These are phyloP conservation scores for Areca catechu DNA, from an alignment of 176 grass and related monocot species.

Conservation along the genomic window DNA sequence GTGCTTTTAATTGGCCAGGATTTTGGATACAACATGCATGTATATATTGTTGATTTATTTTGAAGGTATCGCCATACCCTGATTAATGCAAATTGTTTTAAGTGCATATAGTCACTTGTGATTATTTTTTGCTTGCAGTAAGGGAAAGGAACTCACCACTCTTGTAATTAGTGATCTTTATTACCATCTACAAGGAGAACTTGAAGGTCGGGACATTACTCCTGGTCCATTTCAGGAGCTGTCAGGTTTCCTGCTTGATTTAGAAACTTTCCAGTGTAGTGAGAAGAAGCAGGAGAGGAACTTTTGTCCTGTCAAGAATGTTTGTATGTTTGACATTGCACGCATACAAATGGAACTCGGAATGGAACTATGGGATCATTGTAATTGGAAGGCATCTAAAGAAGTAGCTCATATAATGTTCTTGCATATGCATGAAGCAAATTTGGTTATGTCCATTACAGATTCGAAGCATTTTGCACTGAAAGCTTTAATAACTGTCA, in stretches of 20 bases:
- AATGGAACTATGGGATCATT: slow-evolving; percentile 57
- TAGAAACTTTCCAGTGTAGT: slow-evolving; percentile 56
- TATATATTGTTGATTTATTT: no score
- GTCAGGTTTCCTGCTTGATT: slow-evolving; percentile 53
- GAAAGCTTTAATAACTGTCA: slow-evolving; percentile 49
- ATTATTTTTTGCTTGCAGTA: slow-evolving; percentile 6
- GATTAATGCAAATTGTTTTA: no score
- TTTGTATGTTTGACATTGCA: slow-evolving; percentile 46
- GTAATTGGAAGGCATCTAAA: slow-evolving; percentile 45
- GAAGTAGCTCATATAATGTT: slow-evolving; percentile 67
- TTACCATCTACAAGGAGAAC: slow-evolving; percentile 54
- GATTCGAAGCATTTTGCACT: slow-evolving; percentile 56
- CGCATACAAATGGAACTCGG: slow-evolving; percentile 48
- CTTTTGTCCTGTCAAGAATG: slow-evolving; percentile 8
- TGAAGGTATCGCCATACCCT: no score
- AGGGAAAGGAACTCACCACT: slow-evolving; percentile 1
- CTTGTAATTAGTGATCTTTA: slow-evolving; percentile 45
- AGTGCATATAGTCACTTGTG: no score
- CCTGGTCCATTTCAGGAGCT: slow-evolving; percentile 79
- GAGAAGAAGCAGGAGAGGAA: slow-evolving; percentile 20
- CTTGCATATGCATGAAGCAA: slow-evolving; percentile 48
- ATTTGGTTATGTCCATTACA: slow-evolving; percentile 42
- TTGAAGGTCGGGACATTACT: slow-evolving; percentile 64
- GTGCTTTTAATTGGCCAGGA: no score
- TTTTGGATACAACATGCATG: no score